phyloP scores from a whole-genome alignment of 2,329 filamentous ascomycete genomes.

The Clarireedia paspali region DNA sequence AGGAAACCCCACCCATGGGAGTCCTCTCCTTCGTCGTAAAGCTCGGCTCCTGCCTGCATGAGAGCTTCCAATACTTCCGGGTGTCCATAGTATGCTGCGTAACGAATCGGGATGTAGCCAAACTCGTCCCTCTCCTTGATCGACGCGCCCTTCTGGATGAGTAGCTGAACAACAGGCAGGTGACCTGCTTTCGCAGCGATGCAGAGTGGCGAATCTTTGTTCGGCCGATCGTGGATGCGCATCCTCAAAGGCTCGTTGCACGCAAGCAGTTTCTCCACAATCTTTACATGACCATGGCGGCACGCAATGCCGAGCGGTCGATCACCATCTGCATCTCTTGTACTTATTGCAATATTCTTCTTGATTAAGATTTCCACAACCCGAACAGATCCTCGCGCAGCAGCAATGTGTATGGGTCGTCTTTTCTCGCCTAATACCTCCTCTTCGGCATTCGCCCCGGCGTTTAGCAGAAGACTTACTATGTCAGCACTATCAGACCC shows the following conservation, averaged over 20 bases:
- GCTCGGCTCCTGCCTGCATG: constrained; percentile 8
- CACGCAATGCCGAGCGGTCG: constrained; percentile 8
- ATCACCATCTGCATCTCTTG: neutral
- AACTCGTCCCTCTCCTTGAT: constrained; percentile 8
- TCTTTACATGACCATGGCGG: constrained; percentile 7
- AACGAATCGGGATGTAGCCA: constrained; percentile 7
- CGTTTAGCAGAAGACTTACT: constrained; percentile 7
- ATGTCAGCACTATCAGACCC: constrained; percentile 2
- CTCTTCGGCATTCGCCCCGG: constrained; percentile 6
- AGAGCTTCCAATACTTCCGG: constrained; percentile 7
- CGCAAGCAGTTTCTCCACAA: constrained; percentile 5
- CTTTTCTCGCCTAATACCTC: neutral
- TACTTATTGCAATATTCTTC: neutral
- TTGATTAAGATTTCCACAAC: neutral
- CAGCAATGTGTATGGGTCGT: constrained; percentile 10
- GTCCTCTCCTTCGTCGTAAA: constrained; percentile 7
- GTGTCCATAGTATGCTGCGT: constrained; percentile 10
- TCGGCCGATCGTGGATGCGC: neutral
- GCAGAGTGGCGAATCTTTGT: constrained; percentile 8
- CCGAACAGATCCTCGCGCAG: constrained; percentile 1
- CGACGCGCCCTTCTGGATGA: constrained; percentile 8
- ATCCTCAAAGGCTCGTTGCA: constrained; percentile 6
- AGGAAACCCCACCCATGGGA: constrained; percentile 1
- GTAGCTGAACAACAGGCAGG: constrained; percentile 6
- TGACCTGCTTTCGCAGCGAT: constrained; percentile 9